phyloP scores from a whole-genome alignment of 1,284 basidiomycete genomes.

The Ganoderma resinaceum region DNA sequence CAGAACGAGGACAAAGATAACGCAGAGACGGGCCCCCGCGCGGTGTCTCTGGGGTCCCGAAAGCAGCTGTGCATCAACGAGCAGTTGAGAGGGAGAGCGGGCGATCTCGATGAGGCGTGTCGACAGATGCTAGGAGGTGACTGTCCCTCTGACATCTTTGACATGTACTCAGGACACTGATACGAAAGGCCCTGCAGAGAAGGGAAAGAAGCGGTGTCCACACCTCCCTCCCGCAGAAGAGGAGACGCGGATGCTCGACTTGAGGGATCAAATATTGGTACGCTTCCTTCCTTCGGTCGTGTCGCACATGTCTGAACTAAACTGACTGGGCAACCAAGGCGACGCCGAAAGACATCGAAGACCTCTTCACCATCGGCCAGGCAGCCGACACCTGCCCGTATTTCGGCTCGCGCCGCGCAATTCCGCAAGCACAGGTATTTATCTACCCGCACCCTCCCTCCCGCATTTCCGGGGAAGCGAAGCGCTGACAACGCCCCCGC shows the following conservation, averaged over 20 bases:
- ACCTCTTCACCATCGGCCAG: constrained; percentile 80
- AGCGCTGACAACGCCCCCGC: background rate
- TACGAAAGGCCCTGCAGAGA: constrained; percentile 46
- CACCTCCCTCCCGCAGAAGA: constrained; percentile 84
- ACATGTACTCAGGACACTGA: background rate
- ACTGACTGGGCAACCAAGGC: constrained; percentile 57
- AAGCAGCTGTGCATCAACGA: constrained; percentile 96
- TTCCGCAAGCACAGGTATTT: constrained; percentile 88
- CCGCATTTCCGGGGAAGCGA: background rate
- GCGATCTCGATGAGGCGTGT: constrained; percentile 93
- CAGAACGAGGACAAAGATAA: constrained; percentile 17
- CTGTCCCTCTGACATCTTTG: constrained; percentile 16
- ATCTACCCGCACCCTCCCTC: background rate
- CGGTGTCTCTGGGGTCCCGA: constrained; percentile 89
- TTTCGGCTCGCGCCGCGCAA: constrained; percentile 88
- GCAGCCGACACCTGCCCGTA: constrained; percentile 86
- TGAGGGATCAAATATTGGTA: constrained; percentile 90
- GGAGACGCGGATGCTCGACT: constrained; percentile 78
- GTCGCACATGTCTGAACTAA: background rate
- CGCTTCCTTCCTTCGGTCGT: constrained; percentile 32
- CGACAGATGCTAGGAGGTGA: constrained; percentile 85
- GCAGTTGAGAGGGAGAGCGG: constrained; percentile 65
- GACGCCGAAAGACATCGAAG: constrained; percentile 93
- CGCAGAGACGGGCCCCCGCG: constrained; percentile 50
- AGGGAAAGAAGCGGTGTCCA: constrained; percentile 74